A percentile compares a stretch with the other conserved stretches of the same genome.
Conservation (phyloP, 768 basidiomycete genomes). For the Suillus paluster region DNA sequence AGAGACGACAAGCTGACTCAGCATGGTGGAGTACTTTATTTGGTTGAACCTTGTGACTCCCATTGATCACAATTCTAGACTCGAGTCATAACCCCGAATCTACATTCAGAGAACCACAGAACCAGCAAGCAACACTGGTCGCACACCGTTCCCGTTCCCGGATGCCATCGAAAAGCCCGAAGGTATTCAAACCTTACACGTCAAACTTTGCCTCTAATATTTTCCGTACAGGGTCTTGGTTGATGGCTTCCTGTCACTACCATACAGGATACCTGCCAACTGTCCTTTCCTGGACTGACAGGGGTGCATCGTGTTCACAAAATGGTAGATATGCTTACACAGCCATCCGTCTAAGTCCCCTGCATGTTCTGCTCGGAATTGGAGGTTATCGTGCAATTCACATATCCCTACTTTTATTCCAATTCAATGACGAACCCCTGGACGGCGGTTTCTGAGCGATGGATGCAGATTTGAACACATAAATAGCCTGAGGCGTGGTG, state of each 20-base stretch:
- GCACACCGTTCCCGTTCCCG: neutral
- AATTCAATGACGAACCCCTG: too few relatives aligned
- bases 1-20: conserved; percentile 5
- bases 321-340: too few relatives aligned
- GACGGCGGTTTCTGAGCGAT: neutral
- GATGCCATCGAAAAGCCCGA: neutral
- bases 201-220: conserved; percentile 1
- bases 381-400: neutral
- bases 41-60: neutral
- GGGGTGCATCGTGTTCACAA: neutral
- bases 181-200: neutral
- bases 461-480: neutral
- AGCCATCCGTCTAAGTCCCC: neutral
- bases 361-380: neutral
- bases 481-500: neutral
- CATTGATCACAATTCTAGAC: neutral
- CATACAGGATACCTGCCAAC: neutral
- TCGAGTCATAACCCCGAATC: neutral
- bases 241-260: neutral
- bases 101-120: neutral
- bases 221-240: neutral
- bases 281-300: neutral
- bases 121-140: neutral
- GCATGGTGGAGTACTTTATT: neutral
- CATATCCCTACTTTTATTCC: neutral